Percentiles rank a stretch among this genome's conserved stretches.
Evolutionary conservation across 495 filamentous ascomycete genomes (phyloP).

Genomic region (Emericellopsis terricola): DNA sequence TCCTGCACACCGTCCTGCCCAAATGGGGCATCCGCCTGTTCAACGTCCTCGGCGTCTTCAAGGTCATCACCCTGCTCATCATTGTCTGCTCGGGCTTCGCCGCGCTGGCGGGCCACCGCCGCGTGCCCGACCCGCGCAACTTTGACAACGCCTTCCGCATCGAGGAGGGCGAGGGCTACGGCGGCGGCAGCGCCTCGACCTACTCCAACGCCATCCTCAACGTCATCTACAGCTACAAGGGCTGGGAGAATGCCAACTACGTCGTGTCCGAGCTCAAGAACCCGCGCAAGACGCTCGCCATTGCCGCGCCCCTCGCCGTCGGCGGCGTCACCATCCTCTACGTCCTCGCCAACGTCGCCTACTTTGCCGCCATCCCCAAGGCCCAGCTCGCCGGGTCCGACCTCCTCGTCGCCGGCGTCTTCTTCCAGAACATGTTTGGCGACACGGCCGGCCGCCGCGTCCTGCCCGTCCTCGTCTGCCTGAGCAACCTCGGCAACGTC

Average conservation of each 20-base stretch:
- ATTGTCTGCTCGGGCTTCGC: constrained; percentile 49
- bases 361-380: constrained; percentile 50
- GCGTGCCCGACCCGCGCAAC: constrained; percentile 39
- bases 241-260: constrained; percentile 44
- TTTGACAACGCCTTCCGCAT: constrained; percentile 45
- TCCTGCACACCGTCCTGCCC: constrained; percentile 38
- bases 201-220: constrained; percentile 35
- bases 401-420: constrained; percentile 40
- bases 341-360: constrained; percentile 54
- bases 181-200: constrained; percentile 3
- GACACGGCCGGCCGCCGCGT: background rate
- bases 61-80: constrained; percentile 46
- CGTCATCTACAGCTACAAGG: constrained; percentile 44
- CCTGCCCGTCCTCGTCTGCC: constrained; percentile 27
- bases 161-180: background rate
- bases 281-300: constrained; percentile 41
- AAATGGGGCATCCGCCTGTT: constrained; percentile 53
- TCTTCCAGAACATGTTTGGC: constrained; percentile 54
- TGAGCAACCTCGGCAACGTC: constrained; percentile 39
- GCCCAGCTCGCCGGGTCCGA: constrained; percentile 40
- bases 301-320: constrained; percentile 45
- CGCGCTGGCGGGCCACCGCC: constrained; percentile 36
- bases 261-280: constrained; percentile 44
- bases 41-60: constrained; percentile 48
- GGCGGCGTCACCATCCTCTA: constrained; percentile 43